Percentiles rank a stretch among this genome's conserved stretches.
Conservation (phyloP, 2,329 filamentous ascomycete species). For the Rhinocladiella similis region DNA sequence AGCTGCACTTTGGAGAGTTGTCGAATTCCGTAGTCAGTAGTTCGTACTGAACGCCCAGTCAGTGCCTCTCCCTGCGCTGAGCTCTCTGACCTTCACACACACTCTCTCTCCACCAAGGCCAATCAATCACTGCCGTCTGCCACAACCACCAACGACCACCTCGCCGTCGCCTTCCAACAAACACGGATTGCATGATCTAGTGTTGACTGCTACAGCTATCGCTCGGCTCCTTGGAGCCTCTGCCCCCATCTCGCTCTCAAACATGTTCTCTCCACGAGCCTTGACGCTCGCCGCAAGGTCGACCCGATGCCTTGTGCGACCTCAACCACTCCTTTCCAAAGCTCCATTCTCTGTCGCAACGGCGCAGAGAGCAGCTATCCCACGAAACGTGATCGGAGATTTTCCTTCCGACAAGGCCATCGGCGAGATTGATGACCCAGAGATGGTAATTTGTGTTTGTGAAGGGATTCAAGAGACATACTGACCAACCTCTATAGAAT, state of each 20-base stretch:
- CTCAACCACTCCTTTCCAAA: conserved; percentile 31
- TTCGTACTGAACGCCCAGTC: neutral
- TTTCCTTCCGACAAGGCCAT: conserved; percentile 30
- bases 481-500: conserved; percentile 38
- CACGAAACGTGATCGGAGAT: neutral
- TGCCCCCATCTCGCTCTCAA: conserved; percentile 21
- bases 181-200: conserved; percentile 11
- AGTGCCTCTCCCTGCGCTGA: too few species aligned
- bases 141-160: conserved; percentile 10
- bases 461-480: conserved; percentile 20
- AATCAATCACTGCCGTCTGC: conserved; percentile 19
- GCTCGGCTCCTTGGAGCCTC: conserved; percentile 12
- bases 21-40: neutral
- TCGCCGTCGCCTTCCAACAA: neutral
- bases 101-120: neutral
- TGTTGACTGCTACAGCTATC: conserved; percentile 7
- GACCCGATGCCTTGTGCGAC: conserved; percentile 16
- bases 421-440: conserved; percentile 42
- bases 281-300: conserved; percentile 40
- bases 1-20: conserved; percentile 10
- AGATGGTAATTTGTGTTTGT: conserved; percentile 38
- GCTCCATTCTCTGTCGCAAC: conserved; percentile 44
- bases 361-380: conserved; percentile 29
- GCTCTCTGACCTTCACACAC: neutral
- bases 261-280: conserved; percentile 48